A percentile compares a stretch with the other conserved stretches of the same genome.
These are phyloP conservation scores for Candida boidinii DNA, from an alignment of 805 yeast species.

Conservation along the genomic window DNA sequence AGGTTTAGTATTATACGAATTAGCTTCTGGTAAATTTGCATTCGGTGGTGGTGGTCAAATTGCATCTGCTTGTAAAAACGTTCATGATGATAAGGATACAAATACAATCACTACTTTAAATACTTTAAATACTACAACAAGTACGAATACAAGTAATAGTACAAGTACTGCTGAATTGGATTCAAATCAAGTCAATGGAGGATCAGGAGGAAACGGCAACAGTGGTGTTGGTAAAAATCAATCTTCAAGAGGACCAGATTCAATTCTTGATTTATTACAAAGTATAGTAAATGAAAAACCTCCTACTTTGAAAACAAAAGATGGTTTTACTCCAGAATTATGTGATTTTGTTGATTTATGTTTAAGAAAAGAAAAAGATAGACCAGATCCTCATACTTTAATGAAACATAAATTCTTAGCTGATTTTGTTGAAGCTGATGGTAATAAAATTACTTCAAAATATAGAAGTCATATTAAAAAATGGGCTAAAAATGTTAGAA, in stretches of 20 bases:
- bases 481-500: slow-evolving; percentile 29
- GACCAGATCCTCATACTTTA: slow-evolving; percentile 71
- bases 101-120: too few relatives aligned
- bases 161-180: too few relatives aligned
- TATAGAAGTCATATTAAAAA: slow-evolving; percentile 21
- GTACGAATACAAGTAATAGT: too few relatives aligned
- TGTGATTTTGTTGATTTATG: slow-evolving; percentile 69
- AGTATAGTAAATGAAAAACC: slow-evolving; percentile 91
- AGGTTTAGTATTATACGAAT: slow-evolving; percentile 83
- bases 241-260: slow-evolving; percentile 48
- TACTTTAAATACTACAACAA: too few relatives aligned
- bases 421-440: slow-evolving; percentile 24
- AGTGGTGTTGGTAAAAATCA: slow-evolving; percentile 1
- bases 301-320: slow-evolving; percentile 47
- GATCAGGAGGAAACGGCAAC: slow-evolving; percentile 11
- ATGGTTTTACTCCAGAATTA: slow-evolving; percentile 41
- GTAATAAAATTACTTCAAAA: slow-evolving; percentile 14
- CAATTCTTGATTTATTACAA: slow-evolving; percentile 84
- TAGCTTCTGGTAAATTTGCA: slow-evolving; percentile 80
- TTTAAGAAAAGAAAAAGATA: slow-evolving; percentile 59
- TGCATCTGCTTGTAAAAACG: too few relatives aligned
- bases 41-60: slow-evolving; percentile 45
- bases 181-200: too few relatives aligned
- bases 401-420: slow-evolving; percentile 29
- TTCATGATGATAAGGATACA: too few relatives aligned